A percentile compares a stretch with the other conserved stretches of the same genome.
phyloP scores from a whole-genome alignment of 371 early-diverging fungal species.

The Mucor saturninus region DNA sequence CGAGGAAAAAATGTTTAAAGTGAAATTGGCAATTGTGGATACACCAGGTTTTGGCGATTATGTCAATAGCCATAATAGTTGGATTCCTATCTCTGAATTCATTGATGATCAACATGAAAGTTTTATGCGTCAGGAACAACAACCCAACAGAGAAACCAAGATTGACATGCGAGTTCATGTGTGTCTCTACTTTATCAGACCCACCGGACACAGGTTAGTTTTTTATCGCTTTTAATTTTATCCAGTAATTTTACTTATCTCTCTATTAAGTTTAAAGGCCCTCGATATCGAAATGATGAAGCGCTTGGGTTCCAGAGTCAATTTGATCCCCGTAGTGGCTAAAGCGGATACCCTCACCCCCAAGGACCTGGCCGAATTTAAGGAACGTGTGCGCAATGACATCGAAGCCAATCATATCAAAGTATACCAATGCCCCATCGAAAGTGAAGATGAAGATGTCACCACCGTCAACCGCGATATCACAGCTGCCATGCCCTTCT shows the following conservation, averaged over 20 bases:
- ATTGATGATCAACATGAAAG: slow-evolving; percentile 95
- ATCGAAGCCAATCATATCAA: slow-evolving; percentile 76
- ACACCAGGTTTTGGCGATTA: slow-evolving; percentile 93
- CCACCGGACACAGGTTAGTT: slow-evolving; percentile 75
- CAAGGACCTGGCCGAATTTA: slow-evolving; percentile 78
- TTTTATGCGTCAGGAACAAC: slow-evolving; percentile 79
- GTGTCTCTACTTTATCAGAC: slow-evolving; percentile 92
- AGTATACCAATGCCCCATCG: slow-evolving; percentile 78
- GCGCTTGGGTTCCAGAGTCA: slow-evolving; percentile 80
- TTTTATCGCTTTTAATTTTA: neutral
- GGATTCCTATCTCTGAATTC: slow-evolving; percentile 76
- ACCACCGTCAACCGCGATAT: slow-evolving; percentile 80
- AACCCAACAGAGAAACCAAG: slow-evolving; percentile 55
- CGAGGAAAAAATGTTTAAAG: slow-evolving; percentile 95
- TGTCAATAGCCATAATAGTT: slow-evolving; percentile 70
- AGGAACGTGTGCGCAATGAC: slow-evolving; percentile 75
- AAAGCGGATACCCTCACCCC: slow-evolving; percentile 78
- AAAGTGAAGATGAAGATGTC: slow-evolving; percentile 84
- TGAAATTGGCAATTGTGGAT: slow-evolving; percentile 89
- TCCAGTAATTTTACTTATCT: neutral
- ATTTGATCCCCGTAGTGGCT: slow-evolving; percentile 86
- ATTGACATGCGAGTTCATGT: slow-evolving; percentile 85
- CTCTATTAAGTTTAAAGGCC: slow-evolving; percentile 77
- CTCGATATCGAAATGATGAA: slow-evolving; percentile 94
- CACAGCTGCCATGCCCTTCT: slow-evolving; percentile 90